Percentiles rank a stretch among this genome's conserved stretches.
Evolutionary conservation across 306 rosid species (phyloP).

Genomic region (Sicyos baderoa): DNA sequence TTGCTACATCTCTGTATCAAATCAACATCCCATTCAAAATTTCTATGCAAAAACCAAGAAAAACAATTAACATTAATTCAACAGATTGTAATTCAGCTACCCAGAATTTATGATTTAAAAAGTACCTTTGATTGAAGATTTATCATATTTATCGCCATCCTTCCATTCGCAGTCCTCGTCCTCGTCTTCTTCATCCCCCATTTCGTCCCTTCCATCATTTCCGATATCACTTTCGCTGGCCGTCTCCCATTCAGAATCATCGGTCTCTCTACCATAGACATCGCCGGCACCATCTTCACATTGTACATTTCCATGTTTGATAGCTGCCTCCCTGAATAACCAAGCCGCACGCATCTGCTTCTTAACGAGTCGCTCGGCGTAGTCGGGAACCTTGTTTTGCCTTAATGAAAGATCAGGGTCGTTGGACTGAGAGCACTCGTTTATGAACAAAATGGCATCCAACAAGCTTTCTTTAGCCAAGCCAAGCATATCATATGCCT

Average conservation of each 20-base stretch:
- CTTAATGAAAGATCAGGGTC: constrained; percentile 83
- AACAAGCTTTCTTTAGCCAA: constrained; percentile 84
- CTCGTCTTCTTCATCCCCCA: constrained; percentile 60
- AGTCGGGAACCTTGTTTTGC: constrained; percentile 94
- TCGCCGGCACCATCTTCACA: constrained; percentile 66
- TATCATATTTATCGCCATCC: too few species aligned
- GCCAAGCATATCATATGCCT: constrained; percentile 97
- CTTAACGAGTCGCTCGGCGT: constrained; percentile 87
- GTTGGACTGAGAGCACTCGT: constrained; percentile 96
- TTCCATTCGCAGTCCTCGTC: constrained; percentile 33
- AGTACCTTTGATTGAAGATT: too few species aligned
- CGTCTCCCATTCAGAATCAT: constrained; percentile 99
- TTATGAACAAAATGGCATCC: constrained; percentile 93
- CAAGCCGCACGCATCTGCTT: constrained; percentile 99
- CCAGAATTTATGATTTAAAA: too few species aligned
- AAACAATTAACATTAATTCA: too few species aligned
- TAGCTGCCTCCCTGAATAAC: constrained; percentile 93
- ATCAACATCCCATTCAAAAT: too few species aligned
- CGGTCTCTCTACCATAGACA: constrained; percentile 79
- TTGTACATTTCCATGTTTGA: constrained; percentile 84
- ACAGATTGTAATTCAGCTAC: too few species aligned
- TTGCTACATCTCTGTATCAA: constrained; percentile 45
- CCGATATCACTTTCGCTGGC: constrained; percentile 98
- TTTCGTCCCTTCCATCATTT: constrained; percentile 75
- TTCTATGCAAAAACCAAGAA: too few species aligned